These are phyloP conservation scores for Verbascum thapsus DNA, from an alignment of 257 asterid species.

Conservation along the genomic window DNA sequence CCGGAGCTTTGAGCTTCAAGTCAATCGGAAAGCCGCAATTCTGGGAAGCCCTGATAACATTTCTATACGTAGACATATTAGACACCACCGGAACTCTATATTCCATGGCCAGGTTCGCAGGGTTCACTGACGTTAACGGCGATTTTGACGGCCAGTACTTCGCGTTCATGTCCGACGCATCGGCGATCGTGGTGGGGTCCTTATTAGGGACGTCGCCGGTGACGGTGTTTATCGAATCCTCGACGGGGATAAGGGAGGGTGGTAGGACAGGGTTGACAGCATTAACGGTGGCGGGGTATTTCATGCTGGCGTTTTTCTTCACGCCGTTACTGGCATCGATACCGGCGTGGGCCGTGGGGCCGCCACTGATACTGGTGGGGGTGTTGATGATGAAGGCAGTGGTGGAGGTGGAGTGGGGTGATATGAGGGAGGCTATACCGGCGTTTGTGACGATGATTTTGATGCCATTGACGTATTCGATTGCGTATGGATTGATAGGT, in stretches of 20 bases:
- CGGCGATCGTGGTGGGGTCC: slow-evolving; percentile 77
- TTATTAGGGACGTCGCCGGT: slow-evolving; percentile 93
- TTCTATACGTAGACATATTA: slow-evolving; percentile 77
- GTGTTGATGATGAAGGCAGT: slow-evolving; percentile 94
- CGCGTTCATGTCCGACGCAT: slow-evolving; percentile 93
- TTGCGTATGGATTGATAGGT: slow-evolving; percentile 90
- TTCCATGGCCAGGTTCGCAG: slow-evolving; percentile 93
- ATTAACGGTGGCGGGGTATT: slow-evolving; percentile 80
- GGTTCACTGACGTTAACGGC: slow-evolving; percentile 63
- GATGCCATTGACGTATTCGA: slow-evolving; percentile 91
- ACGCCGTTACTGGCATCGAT: slow-evolving; percentile 94
- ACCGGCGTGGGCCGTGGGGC: slow-evolving; percentile 99
- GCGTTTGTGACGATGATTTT: slow-evolving; percentile 78
- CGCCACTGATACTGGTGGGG: slow-evolving; percentile 91
- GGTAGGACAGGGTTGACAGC: slow-evolving; percentile 96
- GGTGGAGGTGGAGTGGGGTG: slow-evolving; percentile 91
- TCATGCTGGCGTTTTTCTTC: slow-evolving; percentile 74
- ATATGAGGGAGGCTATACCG: slow-evolving; percentile 93
- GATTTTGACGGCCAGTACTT: slow-evolving; percentile 89
- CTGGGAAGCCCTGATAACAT: slow-evolving; percentile 86
- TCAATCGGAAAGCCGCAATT: slow-evolving; percentile 59
- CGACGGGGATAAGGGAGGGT: slow-evolving; percentile 92
- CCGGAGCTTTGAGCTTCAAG: slow-evolving; percentile 81
- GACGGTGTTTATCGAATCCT: slow-evolving; percentile 82
- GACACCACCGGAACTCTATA: slow-evolving; percentile 90